These are phyloP conservation scores for Coemansia sp. DNA, from an alignment of 371 early-diverging fungal genomes.

Conservation along the genomic window DNA sequence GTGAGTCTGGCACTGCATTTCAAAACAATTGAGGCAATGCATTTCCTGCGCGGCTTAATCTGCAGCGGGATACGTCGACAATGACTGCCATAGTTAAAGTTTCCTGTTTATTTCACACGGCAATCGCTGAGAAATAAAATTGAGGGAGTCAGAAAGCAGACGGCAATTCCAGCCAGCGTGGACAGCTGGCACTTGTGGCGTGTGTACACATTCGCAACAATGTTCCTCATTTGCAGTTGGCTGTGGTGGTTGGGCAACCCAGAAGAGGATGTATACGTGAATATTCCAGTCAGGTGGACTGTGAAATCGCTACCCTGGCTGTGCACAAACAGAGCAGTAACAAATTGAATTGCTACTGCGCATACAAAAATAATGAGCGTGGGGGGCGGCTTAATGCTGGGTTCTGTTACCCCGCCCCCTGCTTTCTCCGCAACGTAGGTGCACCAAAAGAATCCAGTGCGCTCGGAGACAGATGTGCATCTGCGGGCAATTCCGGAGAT, in stretches of 20 bases:
- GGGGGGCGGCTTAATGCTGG: neutral
- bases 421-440: neutral
- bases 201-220: no score
- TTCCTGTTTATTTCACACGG: neutral
- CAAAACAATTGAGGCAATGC: neutral
- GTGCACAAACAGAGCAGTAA: neutral
- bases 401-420: neutral
- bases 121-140: neutral
- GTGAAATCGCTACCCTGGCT: no score
- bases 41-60: neutral
- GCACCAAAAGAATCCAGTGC: neutral
- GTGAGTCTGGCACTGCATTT: neutral
- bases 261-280: no score
- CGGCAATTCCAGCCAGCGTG: no score
- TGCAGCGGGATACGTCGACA: neutral
- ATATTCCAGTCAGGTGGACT: no score
- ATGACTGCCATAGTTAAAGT: constrained; percentile 1
- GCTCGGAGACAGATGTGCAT: constrained; percentile 1
- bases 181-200: no score
- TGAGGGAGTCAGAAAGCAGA: no score
- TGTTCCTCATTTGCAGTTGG: no score
- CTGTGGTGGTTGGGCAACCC: no score
- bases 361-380: neutral
- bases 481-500: neutral
- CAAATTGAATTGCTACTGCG: constrained; percentile 4